These are phyloP conservation scores for Circinella minor DNA, from an alignment of 371 early-diverging fungal species.

Conservation along the genomic window DNA sequence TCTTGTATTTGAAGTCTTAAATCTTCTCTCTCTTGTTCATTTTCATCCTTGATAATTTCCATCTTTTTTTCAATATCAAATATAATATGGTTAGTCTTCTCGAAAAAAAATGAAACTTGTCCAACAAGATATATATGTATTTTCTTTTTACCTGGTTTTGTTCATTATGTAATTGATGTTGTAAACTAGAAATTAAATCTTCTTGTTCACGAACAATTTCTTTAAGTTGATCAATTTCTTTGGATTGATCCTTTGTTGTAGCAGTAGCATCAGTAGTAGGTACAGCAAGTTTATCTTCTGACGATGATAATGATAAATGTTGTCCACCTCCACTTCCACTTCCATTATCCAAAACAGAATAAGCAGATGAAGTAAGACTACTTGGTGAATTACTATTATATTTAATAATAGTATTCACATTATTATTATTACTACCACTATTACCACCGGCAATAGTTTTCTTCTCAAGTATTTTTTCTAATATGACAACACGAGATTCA, in stretches of 20 bases:
- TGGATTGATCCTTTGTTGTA: neutral
- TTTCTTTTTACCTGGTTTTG: conserved; percentile 22
- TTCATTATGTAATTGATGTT: conserved; percentile 21
- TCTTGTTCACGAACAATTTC: conserved; percentile 17
- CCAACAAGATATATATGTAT: neutral
- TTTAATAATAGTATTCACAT: too few relatives aligned
- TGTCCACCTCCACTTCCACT: neutral
- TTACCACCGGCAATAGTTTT: neutral
- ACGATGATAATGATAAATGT: neutral
- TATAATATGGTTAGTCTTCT: too few relatives aligned
- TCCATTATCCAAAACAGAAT: conserved; percentile 27
- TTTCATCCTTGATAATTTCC: conserved; percentile 1
- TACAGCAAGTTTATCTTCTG: too few relatives aligned
- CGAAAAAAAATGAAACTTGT: too few relatives aligned
- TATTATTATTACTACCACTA: neutral
- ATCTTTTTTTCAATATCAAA: neutral
- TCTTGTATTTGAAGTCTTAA: conserved; percentile 39
- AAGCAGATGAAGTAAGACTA: conserved; percentile 18
- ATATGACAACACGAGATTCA: conserved; percentile 47
- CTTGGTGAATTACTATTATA: neutral
- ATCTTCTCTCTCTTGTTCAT: conserved; percentile 39
- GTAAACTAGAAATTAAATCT: conserved; percentile 2
- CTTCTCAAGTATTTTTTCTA: conserved; percentile 50
- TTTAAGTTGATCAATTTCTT: conserved; percentile 18
- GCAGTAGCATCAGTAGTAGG: too few relatives aligned